Conservation (phyloP, 2,329 filamentous ascomycete species). For the Tricladium varicosporioides region DNA sequence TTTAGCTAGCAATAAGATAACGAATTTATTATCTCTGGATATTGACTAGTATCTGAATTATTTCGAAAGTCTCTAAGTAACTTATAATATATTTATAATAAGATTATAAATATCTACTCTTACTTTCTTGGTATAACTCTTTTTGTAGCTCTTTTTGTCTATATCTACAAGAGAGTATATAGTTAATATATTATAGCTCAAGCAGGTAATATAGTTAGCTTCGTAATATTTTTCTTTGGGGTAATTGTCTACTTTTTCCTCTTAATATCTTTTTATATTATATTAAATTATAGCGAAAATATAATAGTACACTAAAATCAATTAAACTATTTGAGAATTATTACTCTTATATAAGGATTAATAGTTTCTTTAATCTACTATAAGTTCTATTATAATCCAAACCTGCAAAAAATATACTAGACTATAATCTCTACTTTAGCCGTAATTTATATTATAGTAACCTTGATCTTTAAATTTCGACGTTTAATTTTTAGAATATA, state of each 20-base stretch:
- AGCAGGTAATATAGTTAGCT: conserved; percentile 37
- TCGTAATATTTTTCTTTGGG: conserved; percentile 40
- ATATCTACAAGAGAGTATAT: conserved; percentile 29
- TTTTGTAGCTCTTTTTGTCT: conserved; percentile 30
- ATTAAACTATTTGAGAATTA: conserved; percentile 40
- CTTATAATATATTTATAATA: not conserved
- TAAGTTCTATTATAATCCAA: conserved; percentile 40
- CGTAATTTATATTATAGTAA: conserved; percentile 33
- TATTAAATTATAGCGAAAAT: conserved; percentile 40
- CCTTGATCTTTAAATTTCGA: conserved; percentile 20
- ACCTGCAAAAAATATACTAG: conserved; percentile 35
- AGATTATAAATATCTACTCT: conserved; percentile 40
- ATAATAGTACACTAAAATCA: conserved; percentile 37
- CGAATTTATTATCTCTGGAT: not conserved
- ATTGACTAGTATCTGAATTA: not conserved
- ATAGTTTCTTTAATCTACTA: conserved; percentile 41
- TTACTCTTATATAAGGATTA: conserved; percentile 39
- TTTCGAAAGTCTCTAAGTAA: not conserved
- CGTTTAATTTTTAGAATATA: conserved; percentile 17
- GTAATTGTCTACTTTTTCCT: conserved; percentile 39
- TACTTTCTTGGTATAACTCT: conserved; percentile 43
- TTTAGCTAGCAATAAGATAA: not conserved
- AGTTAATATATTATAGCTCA: conserved; percentile 36
- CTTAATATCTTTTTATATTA: conserved; percentile 39
- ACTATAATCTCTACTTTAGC: conserved; percentile 38